Evolutionary conservation across 192 early-diverging fungal genomes (phyloP), one percentile per base, ranked within the genome.

Genomic region (Funneliformis mosseae): DNA sequence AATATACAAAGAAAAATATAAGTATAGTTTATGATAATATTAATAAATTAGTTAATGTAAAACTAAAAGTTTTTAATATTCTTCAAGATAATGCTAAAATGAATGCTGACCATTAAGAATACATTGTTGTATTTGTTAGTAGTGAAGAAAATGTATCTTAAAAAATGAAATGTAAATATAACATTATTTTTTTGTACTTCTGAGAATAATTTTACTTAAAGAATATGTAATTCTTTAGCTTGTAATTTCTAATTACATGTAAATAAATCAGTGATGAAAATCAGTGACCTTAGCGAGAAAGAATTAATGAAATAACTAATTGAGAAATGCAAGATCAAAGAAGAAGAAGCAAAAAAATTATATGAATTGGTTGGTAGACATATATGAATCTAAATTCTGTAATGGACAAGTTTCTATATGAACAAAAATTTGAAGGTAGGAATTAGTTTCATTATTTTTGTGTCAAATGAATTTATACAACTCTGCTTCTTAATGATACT

Each of bases 91-190:
- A 68, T 42, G 77, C 77, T 0, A 79, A 79, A 0, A 0, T 27
- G 0, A 9, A 28, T 67, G 77, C 77, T 43, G 77, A 79, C 48
- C 38, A 27, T 0, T 4, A 39, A 48, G 48, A 33, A 41, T 79
- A 69, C 71, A 39, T 79, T 0, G 77, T 28, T 12, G 66, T 79
- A 9, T 79, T 79, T 67, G 77, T 79, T n/a, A 69, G 33, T 3
- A 79, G 77, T 66, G 77, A 79, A 67, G 77, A 63, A 27, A 48
- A 25, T 7, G 25, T 79, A 0, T 63, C 77, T 11, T 0, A 38
- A 69, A 63, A 3, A 3, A 33, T 33, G 33, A 3, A 33, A 33
- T 33, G 33, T 33, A 33, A 33, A 3, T 33, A 33, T 33, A 3
- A 33, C 33, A 33, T 33, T 0, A 33, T 33, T 33, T 33, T 33